These are phyloP conservation scores for Quillaja saponaria DNA, from an alignment of 306 rosid species.

Conservation along the genomic window DNA sequence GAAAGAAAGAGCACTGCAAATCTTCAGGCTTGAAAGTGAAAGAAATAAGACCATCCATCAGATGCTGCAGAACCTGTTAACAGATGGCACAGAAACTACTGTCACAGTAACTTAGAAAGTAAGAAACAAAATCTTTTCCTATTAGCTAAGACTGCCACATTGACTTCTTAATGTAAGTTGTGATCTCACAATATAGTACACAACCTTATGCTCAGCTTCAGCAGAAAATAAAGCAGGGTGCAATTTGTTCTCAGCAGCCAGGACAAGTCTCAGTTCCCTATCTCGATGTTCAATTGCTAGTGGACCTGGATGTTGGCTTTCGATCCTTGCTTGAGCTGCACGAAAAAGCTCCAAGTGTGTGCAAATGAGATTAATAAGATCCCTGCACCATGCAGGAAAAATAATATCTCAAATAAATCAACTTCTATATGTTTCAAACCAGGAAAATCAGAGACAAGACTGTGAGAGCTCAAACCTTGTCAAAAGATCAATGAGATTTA, in stretches of 20 bases:
- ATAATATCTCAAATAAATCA: slow-evolving; percentile 43
- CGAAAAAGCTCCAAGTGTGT: slow-evolving; percentile 90
- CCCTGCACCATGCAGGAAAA: slow-evolving; percentile 61
- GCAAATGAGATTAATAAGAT: slow-evolving; percentile 76
- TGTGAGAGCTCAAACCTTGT: slow-evolving; percentile 62
- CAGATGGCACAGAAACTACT: slow-evolving; percentile 33
- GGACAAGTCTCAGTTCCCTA: slow-evolving; percentile 56
- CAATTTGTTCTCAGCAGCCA: slow-evolving; percentile 81
- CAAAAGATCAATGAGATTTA: slow-evolving; percentile 87
- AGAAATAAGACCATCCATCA: slow-evolving; percentile 85
- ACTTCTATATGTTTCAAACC: slow-evolving; percentile 1
- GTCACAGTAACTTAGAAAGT: slow-evolving; percentile 27
- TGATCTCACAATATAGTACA: slow-evolving; percentile 27
- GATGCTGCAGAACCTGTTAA: slow-evolving; percentile 89
- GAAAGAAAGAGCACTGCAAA: slow-evolving; percentile 83
- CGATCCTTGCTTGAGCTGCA: slow-evolving; percentile 67
- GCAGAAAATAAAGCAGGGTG: slow-evolving; percentile 98
- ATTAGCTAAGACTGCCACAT: slow-evolving; percentile 24
- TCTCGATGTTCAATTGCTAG: slow-evolving; percentile 70
- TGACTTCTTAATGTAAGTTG: slow-evolving; percentile 22
- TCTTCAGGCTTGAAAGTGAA: slow-evolving; percentile 77
- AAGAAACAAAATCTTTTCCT: slow-evolving; percentile 19
- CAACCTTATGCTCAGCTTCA: slow-evolving; percentile 98
- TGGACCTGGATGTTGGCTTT: slow-evolving; percentile 48
- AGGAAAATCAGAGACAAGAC: slow-evolving; percentile 21